These are phyloP conservation scores for Raphanus raphanistrum DNA, from an alignment of 345 rosid genomes.

Conservation along the genomic window DNA sequence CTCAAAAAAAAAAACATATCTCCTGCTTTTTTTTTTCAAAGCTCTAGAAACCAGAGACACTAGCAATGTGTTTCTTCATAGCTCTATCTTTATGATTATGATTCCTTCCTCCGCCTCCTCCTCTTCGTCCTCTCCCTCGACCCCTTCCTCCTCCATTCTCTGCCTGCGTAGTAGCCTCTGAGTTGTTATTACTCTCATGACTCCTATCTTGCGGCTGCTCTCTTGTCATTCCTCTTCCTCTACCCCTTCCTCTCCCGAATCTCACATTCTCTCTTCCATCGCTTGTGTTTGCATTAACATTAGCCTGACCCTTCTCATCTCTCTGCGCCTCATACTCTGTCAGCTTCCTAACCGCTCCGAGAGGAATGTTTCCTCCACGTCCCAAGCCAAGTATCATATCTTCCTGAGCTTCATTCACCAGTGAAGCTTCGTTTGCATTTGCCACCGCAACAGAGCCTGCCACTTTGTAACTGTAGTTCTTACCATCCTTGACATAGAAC, in stretches of 20 bases:
- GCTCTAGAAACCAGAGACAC: constrained; percentile 58
- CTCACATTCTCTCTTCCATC: constrained; percentile 43
- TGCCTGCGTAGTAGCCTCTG: constrained; percentile 38
- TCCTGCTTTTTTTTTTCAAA: background rate
- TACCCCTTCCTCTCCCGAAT: constrained; percentile 50
- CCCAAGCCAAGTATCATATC: constrained; percentile 82
- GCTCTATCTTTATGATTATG: constrained; percentile 46
- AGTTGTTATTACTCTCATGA: constrained; percentile 19
- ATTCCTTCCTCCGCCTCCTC: constrained; percentile 55
- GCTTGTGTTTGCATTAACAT: constrained; percentile 24
- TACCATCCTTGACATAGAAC: constrained; percentile 87
- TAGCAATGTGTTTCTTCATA: constrained; percentile 58
- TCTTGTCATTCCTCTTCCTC: constrained; percentile 49
- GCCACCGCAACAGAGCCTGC: constrained; percentile 79
- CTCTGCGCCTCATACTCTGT: constrained; percentile 45
- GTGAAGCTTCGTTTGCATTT: constrained; percentile 65
- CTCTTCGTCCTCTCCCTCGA: constrained; percentile 33
- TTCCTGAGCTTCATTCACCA: constrained; percentile 59
- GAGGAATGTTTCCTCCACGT: constrained; percentile 84
- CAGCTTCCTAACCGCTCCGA: constrained; percentile 71
- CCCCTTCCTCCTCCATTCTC: constrained; percentile 50
- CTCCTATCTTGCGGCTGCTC: constrained; percentile 25
- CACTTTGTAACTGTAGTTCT: constrained; percentile 93
- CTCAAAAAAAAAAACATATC: background rate
- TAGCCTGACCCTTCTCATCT: constrained; percentile 34